phyloP scores from a whole-genome alignment of 768 basidiomycete species.

The Kwoniella dejecticola region DNA sequence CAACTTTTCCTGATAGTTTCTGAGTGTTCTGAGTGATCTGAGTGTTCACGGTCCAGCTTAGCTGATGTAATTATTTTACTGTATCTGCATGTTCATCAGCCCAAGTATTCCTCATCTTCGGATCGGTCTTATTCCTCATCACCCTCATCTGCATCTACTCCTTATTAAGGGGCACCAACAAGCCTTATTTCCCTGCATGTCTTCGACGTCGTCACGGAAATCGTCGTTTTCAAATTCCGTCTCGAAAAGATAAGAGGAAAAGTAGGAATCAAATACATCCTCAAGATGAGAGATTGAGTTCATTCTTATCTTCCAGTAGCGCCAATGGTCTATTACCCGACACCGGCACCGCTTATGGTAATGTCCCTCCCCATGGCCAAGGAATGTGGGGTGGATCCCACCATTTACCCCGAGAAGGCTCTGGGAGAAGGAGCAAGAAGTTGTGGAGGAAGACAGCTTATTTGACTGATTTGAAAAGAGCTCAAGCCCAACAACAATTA shows the following conservation, averaged over 20 bases:
- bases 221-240: neutral
- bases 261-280: too few relatives aligned
- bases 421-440: neutral
- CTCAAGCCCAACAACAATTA: neutral
- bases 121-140: neutral
- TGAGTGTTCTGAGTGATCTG: neutral
- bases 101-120: slow-evolving; percentile 2
- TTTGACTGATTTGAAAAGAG: slow-evolving; percentile 9
- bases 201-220: neutral
- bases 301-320: too few relatives aligned
- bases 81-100: slow-evolving; percentile 1
- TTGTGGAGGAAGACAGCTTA: slow-evolving; percentile 17
- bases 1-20: neutral
- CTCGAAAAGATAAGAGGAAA: too few relatives aligned
- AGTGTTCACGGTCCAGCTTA: neutral
- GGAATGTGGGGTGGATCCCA: neutral
- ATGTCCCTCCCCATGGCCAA: neutral
- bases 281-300: too few relatives aligned
- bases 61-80: neutral
- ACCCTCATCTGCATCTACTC: slow-evolving; percentile 6
- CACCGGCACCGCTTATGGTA: too few relatives aligned
- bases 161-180: neutral
- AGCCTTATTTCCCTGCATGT: neutral
- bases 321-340: too few relatives aligned
- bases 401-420: neutral